Base-by-base conservation (phyloP, 2,329 filamentous ascomycete genomes). In the Fusarium ambrosium region DNA sequence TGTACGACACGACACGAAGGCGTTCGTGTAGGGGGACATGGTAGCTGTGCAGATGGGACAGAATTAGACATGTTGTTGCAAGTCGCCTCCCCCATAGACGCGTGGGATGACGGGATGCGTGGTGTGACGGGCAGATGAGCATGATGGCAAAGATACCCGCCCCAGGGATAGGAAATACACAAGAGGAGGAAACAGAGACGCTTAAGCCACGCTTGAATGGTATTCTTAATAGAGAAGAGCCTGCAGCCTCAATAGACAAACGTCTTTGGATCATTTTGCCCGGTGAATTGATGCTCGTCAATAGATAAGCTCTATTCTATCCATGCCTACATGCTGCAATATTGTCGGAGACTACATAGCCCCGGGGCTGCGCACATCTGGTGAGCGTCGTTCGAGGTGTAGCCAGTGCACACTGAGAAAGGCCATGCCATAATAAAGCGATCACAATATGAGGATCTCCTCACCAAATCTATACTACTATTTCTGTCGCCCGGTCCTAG, bases 121-220 rank as follows among this genome's bases (percentile, higher is more conserved):
- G 70, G 66, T 70, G 66, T 66, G 73, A 77, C 51, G 32, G 61
- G 37, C 61, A 64, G 53, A 55, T 32, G 48, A 71, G 55, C 58
- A 74, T 41, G 62, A 63, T 55, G 64, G 64, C 64, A 68, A 66
- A 63, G 69, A 78, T 79, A 73, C 70, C 77, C 76, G 66, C 67
- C 64, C 64, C 36, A 69, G 66, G 55, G 72, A 73, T 69, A 55
- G 48, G 63, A 66, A 62, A 66, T 48, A 48, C 43, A 24, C 10
- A 74, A 7, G 37, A 59, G 62, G 48, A 55, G 48, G 48, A 29
- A 55, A 32, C 18, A 20, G 48, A 45, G 62, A 37, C 7, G 22
- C 37, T 59, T 14, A 70, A 70, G 69, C 55, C 66, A 70, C 62
- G 37, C 55, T 62, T 64, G 29, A 67, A 56, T 39, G 62, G 41